Evolutionary conservation across 1,139 yeast species (phyloP), one percentile per base, ranked within the genome.

Genomic region (Sugiyamaella pinicola): DNA sequence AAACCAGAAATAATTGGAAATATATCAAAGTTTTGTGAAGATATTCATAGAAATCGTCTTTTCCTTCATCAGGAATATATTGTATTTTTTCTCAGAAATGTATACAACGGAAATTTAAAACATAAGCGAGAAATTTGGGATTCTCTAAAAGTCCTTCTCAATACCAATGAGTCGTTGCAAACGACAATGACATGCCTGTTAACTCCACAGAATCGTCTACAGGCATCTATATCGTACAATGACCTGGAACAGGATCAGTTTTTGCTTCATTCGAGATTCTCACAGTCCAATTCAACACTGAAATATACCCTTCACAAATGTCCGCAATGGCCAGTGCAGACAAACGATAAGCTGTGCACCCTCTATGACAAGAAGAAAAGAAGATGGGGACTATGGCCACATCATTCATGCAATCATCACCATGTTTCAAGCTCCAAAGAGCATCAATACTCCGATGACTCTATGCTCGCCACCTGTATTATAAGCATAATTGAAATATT

Each of bases 51-150:
- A 4, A 29, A 19, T 8, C 22, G 39, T 4, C 22, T 47, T 8
- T 47, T 47, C 19, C 31, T 47, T 21, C 51, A 47, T 28, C 51
- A 47, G 17, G 51, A 47, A 17, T 47, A 47, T 47, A 39, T 47
- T 9, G 22, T 21, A 18, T 21, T 26, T 34, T 47, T 47, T 21
- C 46, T 47, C 21, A 28, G 26, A 19, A 10, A 6, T 22, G 40
- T 40, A 12, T 39, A 39, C 31, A 21, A 39, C 4, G 45, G 46
- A 21, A 31, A 40, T n/a, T 9, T 47, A 15, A 39, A 33, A 19
- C 29, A 28, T 21, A 47, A 31, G 13, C 31, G 22, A 29, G 46
- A 47, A n/a, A 40, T 40, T 21, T 39, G 45, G 46, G 34, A 39
- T 4, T n/a, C 33, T 38, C 13, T 47, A 19, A 17, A 31, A 12